These are phyloP conservation scores for Ambrosia trifida DNA, from an alignment of 129 eudicot species.

Conservation along the genomic window DNA sequence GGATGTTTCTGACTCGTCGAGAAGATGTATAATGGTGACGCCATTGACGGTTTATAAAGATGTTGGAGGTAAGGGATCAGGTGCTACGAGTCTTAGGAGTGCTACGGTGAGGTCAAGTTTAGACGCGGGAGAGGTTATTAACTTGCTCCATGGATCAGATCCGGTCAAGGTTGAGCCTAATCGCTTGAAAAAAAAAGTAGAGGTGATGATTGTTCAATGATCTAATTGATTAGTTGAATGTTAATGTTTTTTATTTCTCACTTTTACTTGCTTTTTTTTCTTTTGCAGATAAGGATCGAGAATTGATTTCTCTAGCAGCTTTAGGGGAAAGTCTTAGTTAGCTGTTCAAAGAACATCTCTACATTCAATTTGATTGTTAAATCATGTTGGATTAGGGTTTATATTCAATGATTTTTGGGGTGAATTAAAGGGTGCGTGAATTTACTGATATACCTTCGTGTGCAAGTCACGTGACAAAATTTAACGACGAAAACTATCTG, in stretches of 20 bases:
- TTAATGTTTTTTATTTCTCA: neutral
- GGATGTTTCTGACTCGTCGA: slow-evolving; percentile 53
- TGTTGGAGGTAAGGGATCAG: slow-evolving; percentile 37
- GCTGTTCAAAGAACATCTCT: too few species aligned
- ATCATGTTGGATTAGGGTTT: too few species aligned
- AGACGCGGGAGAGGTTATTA: slow-evolving; percentile 79
- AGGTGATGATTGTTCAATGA: slow-evolving; percentile 58
- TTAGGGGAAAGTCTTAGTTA: too few species aligned
- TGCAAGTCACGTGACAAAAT: too few species aligned
- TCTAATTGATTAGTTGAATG: slow-evolving; percentile 34
- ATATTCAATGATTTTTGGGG: too few species aligned
- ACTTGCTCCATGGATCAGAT: slow-evolving; percentile 93
- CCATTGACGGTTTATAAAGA: slow-evolving; percentile 49
- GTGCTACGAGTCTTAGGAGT: slow-evolving; percentile 52
- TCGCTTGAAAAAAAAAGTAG: slow-evolving; percentile 92
- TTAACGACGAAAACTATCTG: too few species aligned
- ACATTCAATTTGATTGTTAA: too few species aligned
- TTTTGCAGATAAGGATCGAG: slow-evolving; percentile 82
- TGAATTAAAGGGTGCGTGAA: too few species aligned
- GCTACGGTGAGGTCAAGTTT: slow-evolving; percentile 68
- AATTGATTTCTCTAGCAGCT: too few species aligned
- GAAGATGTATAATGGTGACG: slow-evolving; percentile 38
- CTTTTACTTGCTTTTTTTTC: slow-evolving; percentile 5
- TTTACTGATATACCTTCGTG: too few species aligned
- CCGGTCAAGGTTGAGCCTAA: slow-evolving; percentile 96